Percentiles rank a stretch among this genome's conserved stretches.
phyloP scores from a whole-genome alignment of 306 rosid species.

The Corylus heterophylla region DNA sequence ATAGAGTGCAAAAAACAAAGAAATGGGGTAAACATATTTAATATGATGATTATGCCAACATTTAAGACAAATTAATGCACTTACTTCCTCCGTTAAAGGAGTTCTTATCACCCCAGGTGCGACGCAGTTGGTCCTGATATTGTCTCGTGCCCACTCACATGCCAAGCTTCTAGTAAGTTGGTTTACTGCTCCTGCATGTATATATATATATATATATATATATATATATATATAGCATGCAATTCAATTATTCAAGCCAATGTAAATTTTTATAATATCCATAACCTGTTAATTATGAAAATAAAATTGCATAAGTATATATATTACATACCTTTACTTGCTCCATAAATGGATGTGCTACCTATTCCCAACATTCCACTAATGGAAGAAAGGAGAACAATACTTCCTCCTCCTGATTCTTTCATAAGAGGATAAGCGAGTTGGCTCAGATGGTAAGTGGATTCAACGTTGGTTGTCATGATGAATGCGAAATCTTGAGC shows the following conservation, averaged over 20 bases:
- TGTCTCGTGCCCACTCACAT: conserved; percentile 65
- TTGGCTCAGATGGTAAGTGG: conserved; percentile 36
- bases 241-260: neutral
- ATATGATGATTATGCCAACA: no score
- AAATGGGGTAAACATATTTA: no score
- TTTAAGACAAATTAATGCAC: no score
- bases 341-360: conserved; percentile 33
- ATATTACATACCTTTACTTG: conserved; percentile 32
- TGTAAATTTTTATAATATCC: no score
- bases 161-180: conserved; percentile 52
- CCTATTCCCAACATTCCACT: conserved; percentile 30
- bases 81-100: neutral
- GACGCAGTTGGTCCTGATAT: conserved; percentile 50
- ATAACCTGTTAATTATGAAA: no score
- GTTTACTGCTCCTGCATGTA: conserved; percentile 47
- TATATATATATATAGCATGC: neutral
- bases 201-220: neutral
- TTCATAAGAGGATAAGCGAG: conserved; percentile 27
- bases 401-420: conserved; percentile 19
- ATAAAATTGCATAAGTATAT: no score
- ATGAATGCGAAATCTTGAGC: conserved; percentile 6
- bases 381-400: conserved; percentile 39
- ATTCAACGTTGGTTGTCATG: conserved; percentile 17
- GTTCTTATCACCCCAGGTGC: conserved; percentile 56
- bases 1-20: no score